These are phyloP conservation scores for Pleurotus citrinopileatus DNA, from an alignment of 768 basidiomycete species.

Conservation along the genomic window DNA sequence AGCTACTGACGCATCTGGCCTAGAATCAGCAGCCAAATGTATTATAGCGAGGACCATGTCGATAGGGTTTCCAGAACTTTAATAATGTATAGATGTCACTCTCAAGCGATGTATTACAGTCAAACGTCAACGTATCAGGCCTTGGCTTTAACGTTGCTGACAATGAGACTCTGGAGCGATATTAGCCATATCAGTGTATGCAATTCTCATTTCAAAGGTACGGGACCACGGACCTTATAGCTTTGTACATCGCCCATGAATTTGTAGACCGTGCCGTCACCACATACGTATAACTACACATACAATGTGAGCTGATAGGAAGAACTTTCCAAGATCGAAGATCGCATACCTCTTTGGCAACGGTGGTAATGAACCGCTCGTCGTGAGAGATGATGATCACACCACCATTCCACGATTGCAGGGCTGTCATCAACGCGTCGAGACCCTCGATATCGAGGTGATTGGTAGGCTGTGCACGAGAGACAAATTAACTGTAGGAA, in stretches of 20 bases:
- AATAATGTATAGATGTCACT: no score
- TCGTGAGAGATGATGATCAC: constrained; percentile 95
- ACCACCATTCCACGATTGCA: constrained; percentile 82
- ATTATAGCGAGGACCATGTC: no score
- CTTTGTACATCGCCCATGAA: constrained; percentile 88
- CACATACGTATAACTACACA: constrained; percentile 89
- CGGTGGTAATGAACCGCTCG: constrained; percentile 90
- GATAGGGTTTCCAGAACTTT: no score
- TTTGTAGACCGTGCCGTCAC: constrained; percentile 74
- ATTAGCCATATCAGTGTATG: constrained; percentile 7
- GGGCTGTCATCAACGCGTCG: constrained; percentile 88
- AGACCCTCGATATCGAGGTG: constrained; percentile 98
- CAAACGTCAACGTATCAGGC: constrained; percentile 29
- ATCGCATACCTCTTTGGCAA: constrained; percentile 70
- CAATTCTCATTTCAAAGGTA: constrained; percentile 7
- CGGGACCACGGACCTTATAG: constrained; percentile 65
- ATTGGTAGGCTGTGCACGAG: constrained; percentile 83
- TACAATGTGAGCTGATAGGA: constrained; percentile 11
- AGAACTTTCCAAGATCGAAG: neutral
- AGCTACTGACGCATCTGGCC: no score
- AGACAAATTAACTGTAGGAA: constrained; percentile 7
- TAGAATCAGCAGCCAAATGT: no score
- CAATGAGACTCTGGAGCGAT: constrained; percentile 72
- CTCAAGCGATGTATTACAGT: no score
- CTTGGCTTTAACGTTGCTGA: constrained; percentile 64